These are phyloP conservation scores for Penicillium herquei DNA, from an alignment of 495 filamentous ascomycete genomes.

Conservation along the genomic window DNA sequence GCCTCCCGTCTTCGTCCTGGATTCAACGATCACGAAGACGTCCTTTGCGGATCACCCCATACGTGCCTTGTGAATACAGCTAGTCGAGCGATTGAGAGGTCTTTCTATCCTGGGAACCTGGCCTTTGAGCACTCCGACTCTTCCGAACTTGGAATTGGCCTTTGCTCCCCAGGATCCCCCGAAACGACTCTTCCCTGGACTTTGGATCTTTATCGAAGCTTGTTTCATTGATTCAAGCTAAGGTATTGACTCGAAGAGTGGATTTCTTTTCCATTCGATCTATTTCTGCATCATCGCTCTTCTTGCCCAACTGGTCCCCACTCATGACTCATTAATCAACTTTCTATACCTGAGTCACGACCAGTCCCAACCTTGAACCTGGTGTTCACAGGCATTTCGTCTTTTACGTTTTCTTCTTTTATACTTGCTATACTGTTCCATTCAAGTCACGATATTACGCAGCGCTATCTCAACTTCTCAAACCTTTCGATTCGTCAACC, in stretches of 20 bases:
- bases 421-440: constrained; percentile 28
- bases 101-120: constrained; percentile 29
- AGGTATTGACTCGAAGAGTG: constrained; percentile 14
- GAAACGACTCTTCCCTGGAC: constrained; percentile 3
- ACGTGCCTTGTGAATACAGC: constrained; percentile 20
- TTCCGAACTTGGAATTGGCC: constrained; percentile 36
- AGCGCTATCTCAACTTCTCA: constrained; percentile 37
- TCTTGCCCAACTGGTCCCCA: constrained; percentile 17
- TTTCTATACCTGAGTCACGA: constrained; percentile 35
- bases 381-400: constrained; percentile 41
- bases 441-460: constrained; percentile 50
- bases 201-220: constrained; percentile 1
- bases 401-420: constrained; percentile 17
- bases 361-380: constrained; percentile 35
- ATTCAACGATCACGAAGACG: constrained; percentile 4
- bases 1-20: constrained; percentile 10
- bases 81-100: constrained; percentile 34
- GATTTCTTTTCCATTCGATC: constrained; percentile 7
- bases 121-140: constrained; percentile 41
- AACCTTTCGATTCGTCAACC: constrained; percentile 19
- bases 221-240: constrained; percentile 10
- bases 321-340: constrained; percentile 43
- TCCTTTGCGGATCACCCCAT: constrained; percentile 8
- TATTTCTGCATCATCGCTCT: constrained; percentile 15
- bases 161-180: constrained; percentile 29